Evolutionary conservation across 345 rosid species (phyloP), one percentile per base, ranked within the genome.

Genomic region (Brassica cretica): DNA sequence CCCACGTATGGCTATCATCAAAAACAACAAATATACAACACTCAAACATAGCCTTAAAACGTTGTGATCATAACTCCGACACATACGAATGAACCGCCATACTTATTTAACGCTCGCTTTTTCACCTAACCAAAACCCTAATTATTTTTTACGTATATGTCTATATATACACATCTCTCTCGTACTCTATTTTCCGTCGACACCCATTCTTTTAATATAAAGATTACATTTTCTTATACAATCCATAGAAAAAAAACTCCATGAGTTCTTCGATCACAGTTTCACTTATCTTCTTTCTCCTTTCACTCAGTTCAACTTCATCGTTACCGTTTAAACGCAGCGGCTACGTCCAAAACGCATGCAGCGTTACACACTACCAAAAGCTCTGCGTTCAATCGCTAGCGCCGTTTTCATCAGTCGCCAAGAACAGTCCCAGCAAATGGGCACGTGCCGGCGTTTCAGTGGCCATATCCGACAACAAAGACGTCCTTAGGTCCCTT

Each of bases 361-460:
- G 98, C 61, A 85, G 87, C 33, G 97, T 88, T 58, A 89, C 98
- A 15, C 86, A 16, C 12, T 94, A 92, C 78, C 89, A 73, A 6
- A 66, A 84, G 53, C 78, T 94, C 8, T 92, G 98, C 77, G 60
- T 91, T 68, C 80, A 33, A 44, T 84, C 97, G 15, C 84, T 95
- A 0, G 67, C 91, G 3, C 83, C 92, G 6, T 93, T 91, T 82
- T 88, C 98, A 8, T 78, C 59, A 46, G 30, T 46, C 0, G 98
- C 98, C 10, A 85, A 79, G 78, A 84, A 65, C 39, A 92, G 89
- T 75, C 92, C 93, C 0, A 85, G 87, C 85, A 86, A 12, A 77
- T 95, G 98, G 98, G 93, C 99, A 0, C 82, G 97, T 25, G 98
- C 90, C 0, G 96, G 93, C 18, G 96, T 93, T 12, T 89, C 98